Evolutionary conservation across 306 rosid genomes (phyloP), one percentile per base, ranked within the genome.

Genomic region (Vigna radiata): DNA sequence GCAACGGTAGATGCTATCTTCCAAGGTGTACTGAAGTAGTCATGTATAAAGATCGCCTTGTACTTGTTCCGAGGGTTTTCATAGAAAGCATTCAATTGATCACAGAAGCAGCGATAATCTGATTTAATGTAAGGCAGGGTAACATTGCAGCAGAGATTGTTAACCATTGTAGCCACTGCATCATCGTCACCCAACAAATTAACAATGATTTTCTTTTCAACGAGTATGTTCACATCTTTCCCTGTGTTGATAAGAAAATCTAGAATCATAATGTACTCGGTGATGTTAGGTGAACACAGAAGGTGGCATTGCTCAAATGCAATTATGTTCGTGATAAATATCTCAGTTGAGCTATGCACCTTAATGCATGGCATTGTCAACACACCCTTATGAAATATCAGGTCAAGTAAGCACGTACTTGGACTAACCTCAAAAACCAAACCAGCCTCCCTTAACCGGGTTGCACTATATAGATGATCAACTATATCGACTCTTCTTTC

Each of bases 271-370:
- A 76, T 23, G 47, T 85, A 86, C 33, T 88, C 77, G 5, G 39
- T 71, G 0, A 84, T 11, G 41, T 46, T 8, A 14, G 49, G 4
- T 44, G 78, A 59, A 17, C 6, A 9, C 15, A 29, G 27, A 55
- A 13, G 50, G 49, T 77, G 69, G 49, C 85, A 75, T 48, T 75
- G 82, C 78, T 88, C 88, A 59, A 83, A 83, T 5, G 88, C 85
- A 14, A 83, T 2, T 8, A 81, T 3, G 14, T 86, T 88, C 41
- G 81, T 43, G 55, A 81, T 8, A 7, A 19, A 6, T 31, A 43
- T 9, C 68, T 88, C 85, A 1, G 82, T 72, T 3, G 23, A 6
- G 27, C 14, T 74, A 46, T 47, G 0, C 23, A 76, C n/a, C 27
- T n/a, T 15, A 29, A 83, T 43, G 9, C 62, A 13, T 1, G 89